Percentiles rank a stretch among this genome's conserved stretches.
Conservation (phyloP, 2,329 filamentous ascomycete genomes). For the Aspergillus niger region DNA sequence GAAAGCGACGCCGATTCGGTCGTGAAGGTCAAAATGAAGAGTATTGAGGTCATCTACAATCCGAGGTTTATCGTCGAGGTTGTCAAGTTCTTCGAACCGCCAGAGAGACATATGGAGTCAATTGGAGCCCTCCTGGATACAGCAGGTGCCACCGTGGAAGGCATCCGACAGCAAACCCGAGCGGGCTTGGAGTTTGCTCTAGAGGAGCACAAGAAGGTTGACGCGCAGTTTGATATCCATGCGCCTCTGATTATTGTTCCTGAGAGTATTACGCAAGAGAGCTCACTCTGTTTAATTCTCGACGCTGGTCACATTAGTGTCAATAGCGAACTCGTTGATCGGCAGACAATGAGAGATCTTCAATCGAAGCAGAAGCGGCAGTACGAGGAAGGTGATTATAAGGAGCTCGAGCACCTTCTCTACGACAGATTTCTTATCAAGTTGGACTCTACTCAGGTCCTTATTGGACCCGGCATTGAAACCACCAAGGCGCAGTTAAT, state of each 20-base stretch:
- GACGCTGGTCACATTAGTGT: constrained; percentile 96
- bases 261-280: constrained; percentile 80
- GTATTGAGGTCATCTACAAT: constrained; percentile 97
- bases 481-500: constrained; percentile 82
- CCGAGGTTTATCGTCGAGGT: constrained; percentile 89
- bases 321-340: constrained; percentile 89
- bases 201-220: constrained; percentile 97
- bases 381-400: constrained; percentile 87
- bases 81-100: constrained; percentile 93
- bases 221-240: constrained; percentile 92
- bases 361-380: constrained; percentile 86
- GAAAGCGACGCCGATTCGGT: constrained; percentile 90
- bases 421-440: constrained; percentile 97
- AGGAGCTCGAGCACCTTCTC: constrained; percentile 86
- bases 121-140: constrained; percentile 94
- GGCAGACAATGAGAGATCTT: constrained; percentile 83
- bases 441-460: constrained; percentile 87
- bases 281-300: constrained; percentile 85
- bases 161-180: constrained; percentile 89
- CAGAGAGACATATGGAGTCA: constrained; percentile 97
- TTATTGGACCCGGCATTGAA: constrained; percentile 91
- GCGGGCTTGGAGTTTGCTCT: constrained; percentile 94
- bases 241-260: constrained; percentile 95
- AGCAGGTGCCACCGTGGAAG: constrained; percentile 92
- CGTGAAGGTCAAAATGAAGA: constrained; percentile 86